These are phyloP conservation scores for Ophiocordyceps camponoti-rufipedis DNA, from an alignment of 2,329 filamentous ascomycete species.

Conservation along the genomic window DNA sequence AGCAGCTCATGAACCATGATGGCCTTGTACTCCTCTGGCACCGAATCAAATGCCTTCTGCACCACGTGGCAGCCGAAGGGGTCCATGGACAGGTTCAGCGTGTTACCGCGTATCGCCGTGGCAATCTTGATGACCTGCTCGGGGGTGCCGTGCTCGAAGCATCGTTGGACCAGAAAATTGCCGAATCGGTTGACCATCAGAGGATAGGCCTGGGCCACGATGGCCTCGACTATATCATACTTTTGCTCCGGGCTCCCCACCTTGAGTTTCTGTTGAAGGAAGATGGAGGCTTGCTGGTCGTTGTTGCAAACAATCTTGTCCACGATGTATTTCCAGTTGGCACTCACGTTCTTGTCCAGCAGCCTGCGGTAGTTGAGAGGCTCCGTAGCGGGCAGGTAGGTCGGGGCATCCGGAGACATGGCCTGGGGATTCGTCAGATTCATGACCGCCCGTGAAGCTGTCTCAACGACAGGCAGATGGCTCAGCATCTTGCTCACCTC, in stretches of 20 bases:
- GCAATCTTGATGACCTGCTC: conserved; percentile 93
- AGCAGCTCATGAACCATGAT: conserved; percentile 98
- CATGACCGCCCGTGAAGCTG: background rate
- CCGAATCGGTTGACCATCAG: conserved; percentile 98
- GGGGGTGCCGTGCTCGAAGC: conserved; percentile 92
- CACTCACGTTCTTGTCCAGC: conserved; percentile 87
- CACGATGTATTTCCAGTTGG: conserved; percentile 98
- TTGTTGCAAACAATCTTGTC: conserved; percentile 99
- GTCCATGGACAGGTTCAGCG: conserved; percentile 90
- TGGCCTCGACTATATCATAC: conserved; percentile 90
- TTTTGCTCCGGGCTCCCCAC: conserved; percentile 90
- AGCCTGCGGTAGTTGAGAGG: conserved; percentile 92
- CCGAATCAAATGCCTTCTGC: conserved; percentile 95
- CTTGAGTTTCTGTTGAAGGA: conserved; percentile 97
- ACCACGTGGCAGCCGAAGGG: conserved; percentile 96
- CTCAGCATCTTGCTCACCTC: conserved; percentile 22
- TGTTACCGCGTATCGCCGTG: conserved; percentile 83
- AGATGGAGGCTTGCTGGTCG: conserved; percentile 97
- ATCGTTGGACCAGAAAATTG: conserved; percentile 95
- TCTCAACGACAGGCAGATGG: background rate
- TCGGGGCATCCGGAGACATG: conserved; percentile 40
- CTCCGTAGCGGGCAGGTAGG: conserved; percentile 73
- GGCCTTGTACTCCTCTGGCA: conserved; percentile 93
- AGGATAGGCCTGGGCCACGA: conserved; percentile 84
- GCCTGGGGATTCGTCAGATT: conserved; percentile 17